Evolutionary conservation across 768 basidiomycete species (phyloP), one percentile per base, ranked within the genome.

Genomic region (Hirschioporus abietinus): DNA sequence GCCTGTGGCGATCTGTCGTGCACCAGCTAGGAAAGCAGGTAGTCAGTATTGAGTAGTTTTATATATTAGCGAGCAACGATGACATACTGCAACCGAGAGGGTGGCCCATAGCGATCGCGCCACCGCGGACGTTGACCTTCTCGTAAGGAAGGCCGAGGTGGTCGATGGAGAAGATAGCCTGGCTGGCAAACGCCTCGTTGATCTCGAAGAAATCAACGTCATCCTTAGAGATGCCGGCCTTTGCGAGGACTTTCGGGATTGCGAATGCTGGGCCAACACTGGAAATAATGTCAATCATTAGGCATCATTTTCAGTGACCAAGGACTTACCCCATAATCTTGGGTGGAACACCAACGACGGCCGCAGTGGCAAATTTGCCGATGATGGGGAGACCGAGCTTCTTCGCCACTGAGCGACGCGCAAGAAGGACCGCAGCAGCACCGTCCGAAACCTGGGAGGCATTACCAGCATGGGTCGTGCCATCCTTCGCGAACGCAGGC

Each of bases 171-270:
- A 89, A 93, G 59, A 95, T 79, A 1, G 92, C 93, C 75, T 92
- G 90, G 34, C 84, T 87, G 30, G 94, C 93, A 74, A 95, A 95
- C 34, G 94, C 93, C 77, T 95, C 93, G 75, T 95, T 95, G 77
- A 94, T 93, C 79, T 95, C 92, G 78, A 81, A 96, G 74, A 96
- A 92, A 78, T 96, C 94, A 70, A 96, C 80, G 71, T 96, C 95
- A 60, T 84, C 78, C 67, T 81, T 79, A 58, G 78, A 75, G 62
- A 96, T 80, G 18, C 92, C 91, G 1, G 85, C 81, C 72, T 86
- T 83, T 71, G 84, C 81, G 66, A 95, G 86, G 1, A 82, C 71
- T 63, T 69, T 24, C 26, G 64, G 93, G 70, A 95, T 93, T 60
- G 94, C 95, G 76, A 84, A 91, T 36, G 92, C 92, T 1, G 95